Percentiles rank a stretch among this genome's conserved stretches.
Evolutionary conservation across 2,329 filamentous ascomycete species (phyloP).

Genomic region (Coleophoma eucalyptorum): DNA sequence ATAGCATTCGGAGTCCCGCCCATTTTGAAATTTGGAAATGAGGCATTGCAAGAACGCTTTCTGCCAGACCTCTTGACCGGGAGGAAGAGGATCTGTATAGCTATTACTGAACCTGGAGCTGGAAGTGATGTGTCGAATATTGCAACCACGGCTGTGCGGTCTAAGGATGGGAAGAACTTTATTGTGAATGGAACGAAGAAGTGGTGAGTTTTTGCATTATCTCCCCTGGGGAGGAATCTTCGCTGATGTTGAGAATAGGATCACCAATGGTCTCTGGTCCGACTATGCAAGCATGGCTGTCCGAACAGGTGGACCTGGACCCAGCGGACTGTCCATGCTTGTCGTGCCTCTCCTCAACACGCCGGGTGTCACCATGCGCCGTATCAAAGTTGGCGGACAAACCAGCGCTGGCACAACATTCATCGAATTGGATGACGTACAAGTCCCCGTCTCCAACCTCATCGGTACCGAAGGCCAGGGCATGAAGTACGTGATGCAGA

Average conservation of each 20-base stretch:
- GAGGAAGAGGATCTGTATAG: constrained; percentile 67
- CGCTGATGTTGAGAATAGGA: constrained; percentile 34
- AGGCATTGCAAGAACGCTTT: constrained; percentile 59
- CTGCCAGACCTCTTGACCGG: constrained; percentile 66
- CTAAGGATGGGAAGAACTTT: constrained; percentile 60
- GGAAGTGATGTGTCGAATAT: constrained; percentile 74
- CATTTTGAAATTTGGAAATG: constrained; percentile 63
- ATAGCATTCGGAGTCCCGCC: constrained; percentile 71
- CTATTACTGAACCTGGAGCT: constrained; percentile 74
- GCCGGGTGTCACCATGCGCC: constrained; percentile 63
- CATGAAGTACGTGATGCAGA: constrained; percentile 73
- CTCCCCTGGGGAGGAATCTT: not conserved
- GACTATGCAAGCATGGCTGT: constrained; percentile 70
- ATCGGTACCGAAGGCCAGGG: constrained; percentile 67
- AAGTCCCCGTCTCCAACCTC: constrained; percentile 66
- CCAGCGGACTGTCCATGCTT: constrained; percentile 64
- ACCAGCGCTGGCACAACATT: constrained; percentile 66
- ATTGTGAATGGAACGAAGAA: constrained; percentile 75
- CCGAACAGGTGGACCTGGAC: constrained; percentile 57
- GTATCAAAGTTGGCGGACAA: constrained; percentile 64
- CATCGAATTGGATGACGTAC: constrained; percentile 73
- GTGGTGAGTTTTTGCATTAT: constrained; percentile 40
- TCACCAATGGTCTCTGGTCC: constrained; percentile 69
- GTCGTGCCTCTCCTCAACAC: constrained; percentile 67
- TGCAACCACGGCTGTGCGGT: constrained; percentile 61